phyloP scores from a whole-genome alignment of 306 rosid species.

The Pyrus betulifolia region DNA sequence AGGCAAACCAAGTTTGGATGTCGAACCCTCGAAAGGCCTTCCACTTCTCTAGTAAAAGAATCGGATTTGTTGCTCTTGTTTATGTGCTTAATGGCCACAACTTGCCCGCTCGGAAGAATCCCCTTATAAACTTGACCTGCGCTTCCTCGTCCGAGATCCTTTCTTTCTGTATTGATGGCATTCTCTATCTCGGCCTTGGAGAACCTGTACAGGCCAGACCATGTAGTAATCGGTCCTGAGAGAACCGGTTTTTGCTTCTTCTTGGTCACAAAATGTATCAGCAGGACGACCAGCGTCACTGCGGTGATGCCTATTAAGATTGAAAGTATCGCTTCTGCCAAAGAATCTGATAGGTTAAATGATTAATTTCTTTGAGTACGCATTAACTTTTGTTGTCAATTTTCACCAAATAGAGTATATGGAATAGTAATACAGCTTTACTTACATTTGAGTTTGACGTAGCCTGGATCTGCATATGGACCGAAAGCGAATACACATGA shows the following conservation, averaged over 20 bases:
- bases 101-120: conserved; percentile 76
- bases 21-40: conserved; percentile 70
- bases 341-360: conserved; percentile 11
- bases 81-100: conserved; percentile 75
- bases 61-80: conserved; percentile 44
- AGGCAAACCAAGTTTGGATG: conserved; percentile 74
- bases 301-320: conserved; percentile 7
- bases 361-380: background rate
- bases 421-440: background rate
- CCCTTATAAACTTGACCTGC: conserved; percentile 80
- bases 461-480: conserved; percentile 19
- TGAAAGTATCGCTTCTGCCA: conserved; percentile 19
- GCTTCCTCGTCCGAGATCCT: conserved; percentile 68
- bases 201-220: conserved; percentile 75
- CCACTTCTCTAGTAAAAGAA: conserved; percentile 58
- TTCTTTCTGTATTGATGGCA: conserved; percentile 44
- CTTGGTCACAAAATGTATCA: conserved; percentile 35
- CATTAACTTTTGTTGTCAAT: background rate
- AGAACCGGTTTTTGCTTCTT: conserved; percentile 27
- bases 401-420: background rate
- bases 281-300: conserved; percentile 21
- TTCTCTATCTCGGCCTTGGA: conserved; percentile 61
- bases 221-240: conserved; percentile 21
- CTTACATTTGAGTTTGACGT: conserved; percentile 35
- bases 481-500: background rate